Percentiles rank a stretch among this genome's conserved stretches.
Conservation (phyloP, 331 rosid species). For the Dryas integrifolia region DNA sequence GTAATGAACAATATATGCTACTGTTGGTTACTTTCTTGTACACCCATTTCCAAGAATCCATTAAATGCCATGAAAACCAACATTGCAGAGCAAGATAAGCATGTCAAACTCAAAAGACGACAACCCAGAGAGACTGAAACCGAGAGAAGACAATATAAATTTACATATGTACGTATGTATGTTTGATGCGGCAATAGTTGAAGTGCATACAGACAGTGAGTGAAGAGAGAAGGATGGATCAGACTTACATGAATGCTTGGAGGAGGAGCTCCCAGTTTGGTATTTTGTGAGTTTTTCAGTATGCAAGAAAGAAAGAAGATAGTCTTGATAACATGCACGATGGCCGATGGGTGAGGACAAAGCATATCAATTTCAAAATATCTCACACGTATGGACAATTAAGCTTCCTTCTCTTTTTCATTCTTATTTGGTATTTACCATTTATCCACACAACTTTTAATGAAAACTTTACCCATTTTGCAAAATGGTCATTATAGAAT, state of each 20-base stretch:
- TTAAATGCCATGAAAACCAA: background rate
- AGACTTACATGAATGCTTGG: conserved; percentile 29
- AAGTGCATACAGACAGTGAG: background rate
- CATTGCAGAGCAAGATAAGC: background rate
- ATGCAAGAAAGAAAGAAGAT: background rate
- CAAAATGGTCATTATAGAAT: background rate
- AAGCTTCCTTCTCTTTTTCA: background rate
- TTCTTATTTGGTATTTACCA: background rate
- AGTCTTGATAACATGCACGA: conserved; percentile 8
- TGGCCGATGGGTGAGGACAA: background rate
- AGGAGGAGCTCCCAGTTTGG: conserved; percentile 11
- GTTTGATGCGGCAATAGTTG: background rate
- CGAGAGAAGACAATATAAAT: background rate
- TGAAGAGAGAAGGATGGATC: background rate
- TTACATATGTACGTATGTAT: background rate
- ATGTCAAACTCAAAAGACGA: background rate
- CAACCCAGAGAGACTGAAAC: background rate
- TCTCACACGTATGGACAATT: background rate
- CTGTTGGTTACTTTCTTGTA: background rate
- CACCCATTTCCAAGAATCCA: background rate
- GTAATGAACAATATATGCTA: background rate
- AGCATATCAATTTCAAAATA: background rate
- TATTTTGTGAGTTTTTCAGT: background rate
- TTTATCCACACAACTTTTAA: background rate
- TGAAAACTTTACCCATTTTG: background rate